phyloP scores from a whole-genome alignment of 2,329 filamentous ascomycete genomes.

The Aspergillus aculeatus region DNA sequence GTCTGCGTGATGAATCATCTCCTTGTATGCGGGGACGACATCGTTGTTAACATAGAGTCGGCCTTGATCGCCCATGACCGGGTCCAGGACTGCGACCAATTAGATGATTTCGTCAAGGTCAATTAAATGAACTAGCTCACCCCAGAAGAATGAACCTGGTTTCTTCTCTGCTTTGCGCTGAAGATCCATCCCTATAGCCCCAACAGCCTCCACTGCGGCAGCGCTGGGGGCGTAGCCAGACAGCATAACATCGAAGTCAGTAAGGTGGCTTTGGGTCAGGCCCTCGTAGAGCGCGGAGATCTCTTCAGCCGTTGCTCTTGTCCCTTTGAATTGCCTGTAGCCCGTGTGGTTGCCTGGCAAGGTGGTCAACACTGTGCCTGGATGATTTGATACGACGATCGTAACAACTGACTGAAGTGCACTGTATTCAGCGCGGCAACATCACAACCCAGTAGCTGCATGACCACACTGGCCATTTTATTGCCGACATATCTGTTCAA shows the following conservation, averaged over 20 bases:
- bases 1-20: constrained; percentile 68
- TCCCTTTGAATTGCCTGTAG: constrained; percentile 85
- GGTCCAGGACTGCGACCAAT: constrained; percentile 69
- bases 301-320: constrained; percentile 74
- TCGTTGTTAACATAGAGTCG: constrained; percentile 87
- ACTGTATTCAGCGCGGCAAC: constrained; percentile 94
- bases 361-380: neutral
- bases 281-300: constrained; percentile 83
- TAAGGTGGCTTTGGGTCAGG: constrained; percentile 76
- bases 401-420: constrained; percentile 75
- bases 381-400: neutral
- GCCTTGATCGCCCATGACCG: constrained; percentile 97
- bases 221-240: constrained; percentile 93
- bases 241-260: constrained; percentile 89
- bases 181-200: constrained; percentile 77
- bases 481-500: constrained; percentile 84
- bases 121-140: constrained; percentile 36
- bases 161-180: constrained; percentile 61
- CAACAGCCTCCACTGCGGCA: constrained; percentile 77
- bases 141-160: constrained; percentile 86
- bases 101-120: constrained; percentile 1
- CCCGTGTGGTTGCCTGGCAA: constrained; percentile 85
- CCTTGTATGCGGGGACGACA: constrained; percentile 86
- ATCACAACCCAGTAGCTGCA: constrained; percentile 91
- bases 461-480: constrained; percentile 91